A percentile compares a stretch with the other conserved stretches of the same genome.
These are phyloP conservation scores for Trypanosoma avium DNA, from an alignment of 208 protist species.

Conservation along the genomic window DNA sequence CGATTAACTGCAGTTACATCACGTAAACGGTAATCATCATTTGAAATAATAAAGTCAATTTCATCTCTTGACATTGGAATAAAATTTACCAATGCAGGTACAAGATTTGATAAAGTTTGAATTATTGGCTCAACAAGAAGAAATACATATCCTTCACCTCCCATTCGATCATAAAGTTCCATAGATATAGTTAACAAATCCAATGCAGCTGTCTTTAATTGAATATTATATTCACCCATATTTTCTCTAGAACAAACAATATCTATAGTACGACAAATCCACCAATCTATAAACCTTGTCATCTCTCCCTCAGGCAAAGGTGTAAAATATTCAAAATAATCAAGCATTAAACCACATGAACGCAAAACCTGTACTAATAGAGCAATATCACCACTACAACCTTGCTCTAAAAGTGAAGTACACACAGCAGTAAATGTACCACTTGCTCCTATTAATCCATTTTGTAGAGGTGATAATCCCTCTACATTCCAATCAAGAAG, in stretches of 20 bases:
- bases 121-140: constrained; percentile 49
- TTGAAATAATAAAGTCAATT: constrained; percentile 63
- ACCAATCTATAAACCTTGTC: constrained; percentile 37
- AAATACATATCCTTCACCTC: constrained; percentile 43
- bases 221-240: constrained; percentile 34
- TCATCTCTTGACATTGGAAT: constrained; percentile 74
- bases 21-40: constrained; percentile 75
- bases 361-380: constrained; percentile 67
- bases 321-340: constrained; percentile 83
- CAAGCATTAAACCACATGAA: constrained; percentile 71
- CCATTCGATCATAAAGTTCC: constrained; percentile 58
- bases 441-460: constrained; percentile 65
- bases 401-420: constrained; percentile 56
- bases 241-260: constrained; percentile 37
- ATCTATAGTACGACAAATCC: constrained; percentile 50
- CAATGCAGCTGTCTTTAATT: constrained; percentile 60
- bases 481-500: constrained; percentile 87
- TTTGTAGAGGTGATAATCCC: constrained; percentile 68
- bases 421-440: constrained; percentile 57
- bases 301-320: constrained; percentile 35
- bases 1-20: constrained; percentile 53
- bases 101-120: constrained; percentile 34
- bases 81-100: constrained; percentile 55
- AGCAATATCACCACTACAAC: constrained; percentile 47
- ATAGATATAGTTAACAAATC: constrained; percentile 61